Percentiles rank a stretch among this genome's conserved stretches.
These are phyloP conservation scores for Apophysomyces trapeziformis DNA, from an alignment of 371 early-diverging fungal genomes.

Conservation along the genomic window DNA sequence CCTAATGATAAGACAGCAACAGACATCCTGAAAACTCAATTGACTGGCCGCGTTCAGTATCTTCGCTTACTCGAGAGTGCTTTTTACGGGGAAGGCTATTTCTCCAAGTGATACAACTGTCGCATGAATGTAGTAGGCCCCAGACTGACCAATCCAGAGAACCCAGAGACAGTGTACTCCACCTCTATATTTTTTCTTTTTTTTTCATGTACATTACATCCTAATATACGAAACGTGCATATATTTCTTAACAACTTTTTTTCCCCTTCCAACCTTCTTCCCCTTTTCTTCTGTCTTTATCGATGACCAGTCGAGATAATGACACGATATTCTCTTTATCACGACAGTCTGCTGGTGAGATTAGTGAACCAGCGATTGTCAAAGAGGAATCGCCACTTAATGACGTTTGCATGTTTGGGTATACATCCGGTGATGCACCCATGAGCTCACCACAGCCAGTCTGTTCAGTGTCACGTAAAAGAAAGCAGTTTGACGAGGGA, in stretches of 20 bases:
- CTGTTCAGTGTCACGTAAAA: conserved; percentile 6
- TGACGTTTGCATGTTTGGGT: conserved; percentile 1
- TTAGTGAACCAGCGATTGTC: neutral
- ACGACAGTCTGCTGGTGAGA: conserved; percentile 4
- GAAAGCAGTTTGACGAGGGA: conserved; percentile 8
- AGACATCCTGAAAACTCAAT: neutral
- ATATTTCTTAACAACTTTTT: conserved; percentile 9
- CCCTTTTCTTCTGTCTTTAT: neutral
- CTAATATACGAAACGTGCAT: conserved; percentile 7
- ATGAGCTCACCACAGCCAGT: neutral
- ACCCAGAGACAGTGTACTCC: conserved; percentile 1
- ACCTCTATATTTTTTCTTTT: conserved; percentile 4
- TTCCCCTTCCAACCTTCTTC: conserved; percentile 4
- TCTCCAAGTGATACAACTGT: conserved; percentile 12
- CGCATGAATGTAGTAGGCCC: conserved; percentile 8
- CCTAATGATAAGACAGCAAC: conserved; percentile 1
- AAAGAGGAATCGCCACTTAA: conserved; percentile 8
- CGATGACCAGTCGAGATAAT: conserved; percentile 9
- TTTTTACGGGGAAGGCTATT: conserved; percentile 35
- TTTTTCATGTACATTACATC: conserved; percentile 8
- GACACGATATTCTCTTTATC: conserved; percentile 1
- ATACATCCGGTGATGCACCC: conserved; percentile 2
- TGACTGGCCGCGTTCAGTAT: conserved; percentile 17
- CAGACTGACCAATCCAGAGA: conserved; percentile 8
- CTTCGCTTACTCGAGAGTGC: conserved; percentile 26